Evolutionary conservation across 2,329 filamentous ascomycete genomes (phyloP).

Genomic region (Apiospora pterosperma): DNA sequence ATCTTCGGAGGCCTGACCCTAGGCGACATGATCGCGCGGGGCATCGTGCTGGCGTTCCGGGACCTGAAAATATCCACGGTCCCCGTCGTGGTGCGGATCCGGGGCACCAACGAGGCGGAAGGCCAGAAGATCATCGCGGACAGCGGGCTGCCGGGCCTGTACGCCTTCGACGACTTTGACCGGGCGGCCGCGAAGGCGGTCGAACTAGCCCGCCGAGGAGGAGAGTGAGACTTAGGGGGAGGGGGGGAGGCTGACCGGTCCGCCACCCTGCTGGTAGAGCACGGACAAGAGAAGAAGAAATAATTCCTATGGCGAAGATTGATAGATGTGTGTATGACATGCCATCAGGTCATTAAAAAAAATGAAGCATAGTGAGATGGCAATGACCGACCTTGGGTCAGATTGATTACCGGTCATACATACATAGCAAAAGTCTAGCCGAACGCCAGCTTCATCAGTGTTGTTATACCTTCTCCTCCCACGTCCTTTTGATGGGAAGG

Average conservation of each 20-base stretch:
- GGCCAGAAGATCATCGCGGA: conserved; percentile 68
- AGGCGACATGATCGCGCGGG: conserved; percentile 78
- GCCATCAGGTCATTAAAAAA: not conserved
- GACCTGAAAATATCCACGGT: conserved; percentile 56
- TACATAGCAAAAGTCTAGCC: not conserved
- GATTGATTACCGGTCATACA: not conserved
- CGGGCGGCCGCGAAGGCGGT: conserved; percentile 67
- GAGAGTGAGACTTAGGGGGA: not conserved
- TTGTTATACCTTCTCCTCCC: not conserved
- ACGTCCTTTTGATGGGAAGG: not conserved
- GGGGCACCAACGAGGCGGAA: conserved; percentile 70
- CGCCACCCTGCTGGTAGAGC: no score
- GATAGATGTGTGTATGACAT: not conserved
- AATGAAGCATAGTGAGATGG: not conserved
- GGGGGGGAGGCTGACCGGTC: no score
- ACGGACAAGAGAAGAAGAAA: no score
- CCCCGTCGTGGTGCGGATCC: conserved; percentile 73
- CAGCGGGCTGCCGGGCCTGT: conserved; percentile 60
- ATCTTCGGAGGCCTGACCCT: conserved; percentile 60
- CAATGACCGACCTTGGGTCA: not conserved
- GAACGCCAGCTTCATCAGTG: not conserved
- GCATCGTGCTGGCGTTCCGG: conserved; percentile 68
- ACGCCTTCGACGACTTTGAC: conserved; percentile 72
- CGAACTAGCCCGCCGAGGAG: conserved; percentile 40
- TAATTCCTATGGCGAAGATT: no score